Conservation (phyloP, 352 stramenopile species). For the Globisporangium solare region DNA sequence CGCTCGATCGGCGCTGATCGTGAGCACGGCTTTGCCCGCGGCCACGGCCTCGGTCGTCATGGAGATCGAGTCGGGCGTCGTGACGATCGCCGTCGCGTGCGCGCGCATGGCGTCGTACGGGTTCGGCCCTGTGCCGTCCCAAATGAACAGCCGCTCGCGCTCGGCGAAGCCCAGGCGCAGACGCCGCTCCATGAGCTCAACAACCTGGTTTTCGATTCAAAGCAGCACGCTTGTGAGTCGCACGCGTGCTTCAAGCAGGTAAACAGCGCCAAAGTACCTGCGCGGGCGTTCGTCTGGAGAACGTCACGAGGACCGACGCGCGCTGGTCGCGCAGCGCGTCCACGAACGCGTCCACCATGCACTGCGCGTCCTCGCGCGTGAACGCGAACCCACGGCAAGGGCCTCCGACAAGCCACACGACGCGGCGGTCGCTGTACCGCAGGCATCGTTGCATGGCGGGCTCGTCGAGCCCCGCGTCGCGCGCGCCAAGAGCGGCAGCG, state of each 20-base stretch:
- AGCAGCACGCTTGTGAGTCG: no score
- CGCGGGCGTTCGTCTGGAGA: constrained; percentile 56
- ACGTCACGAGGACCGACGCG: constrained; percentile 51
- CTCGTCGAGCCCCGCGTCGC: no score
- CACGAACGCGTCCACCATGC: constrained; percentile 42
- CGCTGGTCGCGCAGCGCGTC: constrained; percentile 14
- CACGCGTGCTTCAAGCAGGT: no score
- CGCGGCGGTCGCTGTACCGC: constrained; percentile 1
- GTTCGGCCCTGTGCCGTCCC: constrained; percentile 49
- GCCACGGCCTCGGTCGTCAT: constrained; percentile 78
- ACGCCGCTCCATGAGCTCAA: constrained; percentile 25
- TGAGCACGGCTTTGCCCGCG: constrained; percentile 48
- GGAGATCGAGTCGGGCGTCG: constrained; percentile 73
- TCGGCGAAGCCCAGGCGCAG: constrained; percentile 15
- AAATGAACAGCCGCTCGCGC: constrained; percentile 40
- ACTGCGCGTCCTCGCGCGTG: constrained; percentile 20
- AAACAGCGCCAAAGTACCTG: constrained; percentile 13
- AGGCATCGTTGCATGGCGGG: no score
- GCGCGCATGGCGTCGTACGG: constrained; percentile 60
- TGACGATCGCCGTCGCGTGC: constrained; percentile 47
- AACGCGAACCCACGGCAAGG: constrained; percentile 65
- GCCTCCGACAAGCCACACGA: constrained; percentile 60
- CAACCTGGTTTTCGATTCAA: constrained; percentile 31
- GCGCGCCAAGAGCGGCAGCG: constrained; percentile 2
- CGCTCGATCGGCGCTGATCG: constrained; percentile 34